Evolutionary conservation across 2,329 filamentous ascomycete species (phyloP).

Genomic region (Trichoderma koningii): DNA sequence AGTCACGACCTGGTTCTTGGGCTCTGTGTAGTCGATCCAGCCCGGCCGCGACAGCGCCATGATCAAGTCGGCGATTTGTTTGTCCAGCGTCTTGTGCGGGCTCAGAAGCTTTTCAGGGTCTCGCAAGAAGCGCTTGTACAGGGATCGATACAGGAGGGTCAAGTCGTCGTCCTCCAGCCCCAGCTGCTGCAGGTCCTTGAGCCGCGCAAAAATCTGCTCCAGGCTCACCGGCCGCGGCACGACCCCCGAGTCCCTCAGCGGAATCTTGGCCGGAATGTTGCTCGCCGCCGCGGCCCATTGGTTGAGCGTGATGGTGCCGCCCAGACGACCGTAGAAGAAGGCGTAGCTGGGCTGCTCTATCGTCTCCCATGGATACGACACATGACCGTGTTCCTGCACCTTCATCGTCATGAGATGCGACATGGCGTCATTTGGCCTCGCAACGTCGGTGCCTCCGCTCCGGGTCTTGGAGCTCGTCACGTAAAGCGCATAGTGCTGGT

Average conservation of each 20-base stretch:
- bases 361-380: constrained; percentile 65
- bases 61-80: constrained; percentile 72
- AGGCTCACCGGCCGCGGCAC: constrained; percentile 64
- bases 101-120: constrained; percentile 64
- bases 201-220: constrained; percentile 57
- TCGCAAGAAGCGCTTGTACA: constrained; percentile 69
- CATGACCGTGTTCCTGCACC: constrained; percentile 46
- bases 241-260: constrained; percentile 59
- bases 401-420: constrained; percentile 60
- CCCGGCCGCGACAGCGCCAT: constrained; percentile 66
- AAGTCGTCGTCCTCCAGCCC: constrained; percentile 60
- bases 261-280: constrained; percentile 55
- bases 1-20: constrained; percentile 71
- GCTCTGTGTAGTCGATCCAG: constrained; percentile 73
- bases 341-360: constrained; percentile 73
- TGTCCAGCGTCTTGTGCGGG: constrained; percentile 66
- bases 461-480: constrained; percentile 48
- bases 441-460: constrained; percentile 49
- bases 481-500: constrained; percentile 59
- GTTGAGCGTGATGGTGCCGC: constrained; percentile 72
- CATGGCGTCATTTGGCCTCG: constrained; percentile 57
- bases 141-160: constrained; percentile 60
- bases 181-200: constrained; percentile 60
- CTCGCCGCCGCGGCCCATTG: constrained; percentile 66
- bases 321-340: constrained; percentile 65